These are phyloP conservation scores for Syncephalis fuscata DNA, from an alignment of 371 early-diverging fungal genomes.

Conservation along the genomic window DNA sequence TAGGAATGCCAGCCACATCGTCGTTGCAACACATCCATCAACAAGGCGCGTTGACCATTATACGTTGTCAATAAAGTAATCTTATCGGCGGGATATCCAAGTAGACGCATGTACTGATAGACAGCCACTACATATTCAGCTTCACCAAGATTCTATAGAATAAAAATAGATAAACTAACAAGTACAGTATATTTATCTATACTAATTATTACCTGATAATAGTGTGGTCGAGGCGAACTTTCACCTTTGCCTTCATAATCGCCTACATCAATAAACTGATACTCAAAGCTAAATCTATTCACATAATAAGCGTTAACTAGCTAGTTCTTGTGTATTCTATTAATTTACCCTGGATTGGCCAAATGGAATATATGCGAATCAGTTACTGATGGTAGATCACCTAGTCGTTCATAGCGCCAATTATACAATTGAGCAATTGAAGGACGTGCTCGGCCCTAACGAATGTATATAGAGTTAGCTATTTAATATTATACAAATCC, in stretches of 20 bases:
- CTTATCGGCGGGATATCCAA: constrained; percentile 77
- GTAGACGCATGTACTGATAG: constrained; percentile 87
- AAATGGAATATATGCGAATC: constrained; percentile 19
- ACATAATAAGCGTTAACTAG: background rate
- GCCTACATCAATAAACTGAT: constrained; percentile 70
- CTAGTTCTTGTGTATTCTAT: background rate
- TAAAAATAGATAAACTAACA: background rate
- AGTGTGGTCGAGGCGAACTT: constrained; percentile 56
- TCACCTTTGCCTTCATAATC: constrained; percentile 68
- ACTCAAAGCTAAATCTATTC: constrained; percentile 49
- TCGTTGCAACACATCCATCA: constrained; percentile 69
- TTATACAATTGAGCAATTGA: constrained; percentile 66
- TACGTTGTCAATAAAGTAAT: constrained; percentile 89
- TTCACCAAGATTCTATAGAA: constrained; percentile 74
- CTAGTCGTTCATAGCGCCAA: constrained; percentile 57
- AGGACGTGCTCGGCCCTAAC: constrained; percentile 53
- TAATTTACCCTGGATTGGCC: constrained; percentile 54
- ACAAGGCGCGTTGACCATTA: constrained; percentile 84
- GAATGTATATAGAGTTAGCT: constrained; percentile 7
- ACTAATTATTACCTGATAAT: constrained; percentile 21
- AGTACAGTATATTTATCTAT: background rate
- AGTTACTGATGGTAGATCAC: constrained; percentile 31
- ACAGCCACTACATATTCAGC: constrained; percentile 90
- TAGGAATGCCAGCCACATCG: constrained; percentile 73
- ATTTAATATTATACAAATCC: constrained; percentile 7